Conservation (phyloP, 805 yeast species). For the Lipomyces chichibuensis region DNA sequence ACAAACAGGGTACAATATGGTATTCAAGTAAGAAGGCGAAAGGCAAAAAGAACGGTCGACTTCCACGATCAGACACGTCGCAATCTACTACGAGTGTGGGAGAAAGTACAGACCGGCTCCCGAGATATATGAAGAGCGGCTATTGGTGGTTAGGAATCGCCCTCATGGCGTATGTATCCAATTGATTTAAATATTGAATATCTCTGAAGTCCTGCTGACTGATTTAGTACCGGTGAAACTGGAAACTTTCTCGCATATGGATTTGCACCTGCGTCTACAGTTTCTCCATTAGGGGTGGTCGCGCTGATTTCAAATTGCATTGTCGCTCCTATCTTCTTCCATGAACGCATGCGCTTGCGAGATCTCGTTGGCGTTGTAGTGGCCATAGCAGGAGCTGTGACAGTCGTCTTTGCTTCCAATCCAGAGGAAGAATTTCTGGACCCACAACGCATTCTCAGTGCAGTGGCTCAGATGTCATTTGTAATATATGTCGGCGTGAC, state of each 20-base stretch:
- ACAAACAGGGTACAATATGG: slow-evolving; percentile 7
- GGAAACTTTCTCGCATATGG: slow-evolving; percentile 57
- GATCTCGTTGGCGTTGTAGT: slow-evolving; percentile 49
- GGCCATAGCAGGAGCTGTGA: slow-evolving; percentile 50
- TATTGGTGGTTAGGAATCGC: slow-evolving; percentile 51
- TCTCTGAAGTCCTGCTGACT: background rate
- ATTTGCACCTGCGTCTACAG: slow-evolving; percentile 52
- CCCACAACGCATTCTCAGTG: slow-evolving; percentile 39
- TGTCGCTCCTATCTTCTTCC: slow-evolving; percentile 54
- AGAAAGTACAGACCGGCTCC: slow-evolving; percentile 16
- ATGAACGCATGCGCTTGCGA: slow-evolving; percentile 45
- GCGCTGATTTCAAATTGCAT: slow-evolving; percentile 54
- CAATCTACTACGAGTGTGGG: slow-evolving; percentile 17
- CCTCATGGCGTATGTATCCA: slow-evolving; percentile 44
- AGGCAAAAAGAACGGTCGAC: background rate
- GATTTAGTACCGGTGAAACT: slow-evolving; percentile 47
- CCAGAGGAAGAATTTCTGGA: slow-evolving; percentile 33
- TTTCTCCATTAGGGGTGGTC: slow-evolving; percentile 56
- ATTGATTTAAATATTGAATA: no score
- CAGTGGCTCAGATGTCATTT: slow-evolving; percentile 40
- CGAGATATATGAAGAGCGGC: slow-evolving; percentile 28
- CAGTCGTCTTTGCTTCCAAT: slow-evolving; percentile 48
- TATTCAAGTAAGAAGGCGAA: background rate
- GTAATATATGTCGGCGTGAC: slow-evolving; percentile 42
- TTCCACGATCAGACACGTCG: slow-evolving; percentile 1